A percentile compares a stretch with the other conserved stretches of the same genome.
Conservation (phyloP, 23 red algal species). For the Pyropia yezoensis region DNA sequence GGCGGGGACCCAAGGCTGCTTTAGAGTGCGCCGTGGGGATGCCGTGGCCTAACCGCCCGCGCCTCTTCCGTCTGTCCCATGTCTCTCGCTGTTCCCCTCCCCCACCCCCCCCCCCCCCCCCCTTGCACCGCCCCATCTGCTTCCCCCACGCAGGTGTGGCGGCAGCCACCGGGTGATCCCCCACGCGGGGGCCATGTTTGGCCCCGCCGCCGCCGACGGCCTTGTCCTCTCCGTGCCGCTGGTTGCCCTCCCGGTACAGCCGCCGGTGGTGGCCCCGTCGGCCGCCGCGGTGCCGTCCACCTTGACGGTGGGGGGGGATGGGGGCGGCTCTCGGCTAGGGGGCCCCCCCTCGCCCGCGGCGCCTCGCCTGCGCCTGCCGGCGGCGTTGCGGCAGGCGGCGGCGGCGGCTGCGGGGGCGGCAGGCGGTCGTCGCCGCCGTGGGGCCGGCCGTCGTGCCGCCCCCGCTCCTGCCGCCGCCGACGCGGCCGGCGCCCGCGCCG, state of each 20-base stretch:
- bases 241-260: constrained; percentile 40
- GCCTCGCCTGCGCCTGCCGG: constrained; percentile 3
- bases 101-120: too few relatives aligned
- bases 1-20: too few relatives aligned
- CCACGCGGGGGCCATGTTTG: constrained; percentile 71
- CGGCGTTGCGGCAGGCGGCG: background rate
- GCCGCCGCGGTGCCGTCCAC: background rate
- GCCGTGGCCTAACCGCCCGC: too few relatives aligned
- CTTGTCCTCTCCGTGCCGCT: constrained; percentile 21
- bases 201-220: constrained; percentile 21
- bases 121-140: too few relatives aligned
- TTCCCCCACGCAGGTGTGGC: constrained; percentile 38
- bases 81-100: too few relatives aligned
- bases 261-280: constrained; percentile 15
- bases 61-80: too few relatives aligned
- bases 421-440: too few relatives aligned
- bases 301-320: background rate
- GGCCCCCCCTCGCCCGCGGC: constrained; percentile 5
- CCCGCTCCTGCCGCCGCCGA: too few relatives aligned
- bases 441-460: too few relatives aligned
- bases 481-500: too few relatives aligned
- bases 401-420: too few relatives aligned
- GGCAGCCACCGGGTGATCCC: constrained; percentile 37
- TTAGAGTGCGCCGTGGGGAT: too few relatives aligned
- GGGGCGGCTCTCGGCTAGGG: constrained; percentile 4